phyloP scores from a whole-genome alignment of 2,329 filamentous ascomycete genomes.

The Penicillium expansum region DNA sequence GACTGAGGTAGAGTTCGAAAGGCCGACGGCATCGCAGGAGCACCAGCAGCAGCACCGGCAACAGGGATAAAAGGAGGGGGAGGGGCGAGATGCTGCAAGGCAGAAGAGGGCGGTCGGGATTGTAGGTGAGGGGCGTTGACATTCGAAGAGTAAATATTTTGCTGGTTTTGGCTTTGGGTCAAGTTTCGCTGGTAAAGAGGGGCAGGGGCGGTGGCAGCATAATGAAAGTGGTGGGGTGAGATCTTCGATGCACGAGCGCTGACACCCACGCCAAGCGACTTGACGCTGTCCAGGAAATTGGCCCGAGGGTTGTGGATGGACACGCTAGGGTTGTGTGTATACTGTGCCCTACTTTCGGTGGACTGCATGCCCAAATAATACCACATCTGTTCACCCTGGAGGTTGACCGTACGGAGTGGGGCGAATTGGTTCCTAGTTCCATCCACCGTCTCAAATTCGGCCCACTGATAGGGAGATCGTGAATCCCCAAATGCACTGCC shows the following conservation, averaged over 20 bases:
- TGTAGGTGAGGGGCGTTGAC: conserved; percentile 21
- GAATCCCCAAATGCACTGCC: conserved; percentile 65
- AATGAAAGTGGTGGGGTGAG: conserved; percentile 27
- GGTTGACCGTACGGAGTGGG: conserved; percentile 66
- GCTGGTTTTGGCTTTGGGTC: conserved; percentile 23
- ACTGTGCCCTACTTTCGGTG: conserved; percentile 87
- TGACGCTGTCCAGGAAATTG: conserved; percentile 51
- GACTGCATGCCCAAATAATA: conserved; percentile 82
- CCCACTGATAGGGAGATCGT: conserved; percentile 61
- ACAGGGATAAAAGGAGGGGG: conserved; percentile 31
- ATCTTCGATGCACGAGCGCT: conserved; percentile 29
- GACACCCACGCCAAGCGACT: conserved; percentile 36
- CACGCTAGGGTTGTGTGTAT: conserved; percentile 71
- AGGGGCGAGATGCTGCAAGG: conserved; percentile 37
- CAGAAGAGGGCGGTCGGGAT: conserved; percentile 34
- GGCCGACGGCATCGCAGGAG: conserved; percentile 45
- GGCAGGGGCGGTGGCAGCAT: conserved; percentile 26
- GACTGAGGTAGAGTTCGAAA: conserved; percentile 41
- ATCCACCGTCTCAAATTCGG: conserved; percentile 70
- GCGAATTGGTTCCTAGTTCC: conserved; percentile 55
- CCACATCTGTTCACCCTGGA: conserved; percentile 74
- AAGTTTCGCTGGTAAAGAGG: conserved; percentile 22
- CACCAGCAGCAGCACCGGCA: conserved; percentile 34
- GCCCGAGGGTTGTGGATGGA: conserved; percentile 47
- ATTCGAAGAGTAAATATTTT: conserved; percentile 15